Evolutionary conservation across 331 rosid species (phyloP).

Genomic region (Stylosanthes scabra): DNA sequence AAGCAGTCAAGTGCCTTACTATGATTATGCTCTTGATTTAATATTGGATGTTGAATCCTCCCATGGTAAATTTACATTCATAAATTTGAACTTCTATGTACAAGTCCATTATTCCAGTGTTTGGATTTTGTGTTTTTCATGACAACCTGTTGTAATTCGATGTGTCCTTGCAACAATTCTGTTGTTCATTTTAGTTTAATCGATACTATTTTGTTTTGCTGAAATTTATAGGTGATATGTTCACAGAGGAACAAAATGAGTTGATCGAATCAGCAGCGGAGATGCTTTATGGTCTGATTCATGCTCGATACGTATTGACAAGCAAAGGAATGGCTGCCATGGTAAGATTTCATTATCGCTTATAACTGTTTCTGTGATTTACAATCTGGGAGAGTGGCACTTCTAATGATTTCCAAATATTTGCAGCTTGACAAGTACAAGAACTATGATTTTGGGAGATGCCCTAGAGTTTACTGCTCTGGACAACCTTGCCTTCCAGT

Average conservation of each 20-base stretch:
- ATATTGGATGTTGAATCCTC: conserved; percentile 94
- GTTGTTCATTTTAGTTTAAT: conserved; percentile 29
- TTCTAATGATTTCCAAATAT: conserved; percentile 31
- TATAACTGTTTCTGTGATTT: conserved; percentile 31
- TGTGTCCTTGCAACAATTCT: conserved; percentile 1
- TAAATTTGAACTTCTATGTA: background rate
- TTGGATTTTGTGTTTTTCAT: background rate
- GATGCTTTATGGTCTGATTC: conserved; percentile 96
- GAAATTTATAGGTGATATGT: conserved; percentile 74
- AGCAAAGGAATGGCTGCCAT: conserved; percentile 95
- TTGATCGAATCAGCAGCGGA: conserved; percentile 94
- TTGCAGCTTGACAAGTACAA: conserved; percentile 91
- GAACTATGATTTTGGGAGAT: conserved; percentile 95
- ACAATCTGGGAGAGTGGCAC: conserved; percentile 6
- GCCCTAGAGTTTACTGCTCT: conserved; percentile 98
- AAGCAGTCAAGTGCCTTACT: conserved; percentile 91
- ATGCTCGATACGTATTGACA: conserved; percentile 83
- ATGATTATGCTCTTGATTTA: conserved; percentile 93
- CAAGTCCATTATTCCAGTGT: background rate
- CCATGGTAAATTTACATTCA: conserved; percentile 60
- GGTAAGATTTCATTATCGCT: conserved; percentile 55
- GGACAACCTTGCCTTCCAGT: conserved; percentile 99
- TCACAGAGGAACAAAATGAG: conserved; percentile 97
- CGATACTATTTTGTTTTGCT: conserved; percentile 18
- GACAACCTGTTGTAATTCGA: background rate